Evolutionary conservation across 1,139 yeast genomes (phyloP), one percentile per base, ranked within the genome.

Genomic region (Suhomyces bribrorum): DNA sequence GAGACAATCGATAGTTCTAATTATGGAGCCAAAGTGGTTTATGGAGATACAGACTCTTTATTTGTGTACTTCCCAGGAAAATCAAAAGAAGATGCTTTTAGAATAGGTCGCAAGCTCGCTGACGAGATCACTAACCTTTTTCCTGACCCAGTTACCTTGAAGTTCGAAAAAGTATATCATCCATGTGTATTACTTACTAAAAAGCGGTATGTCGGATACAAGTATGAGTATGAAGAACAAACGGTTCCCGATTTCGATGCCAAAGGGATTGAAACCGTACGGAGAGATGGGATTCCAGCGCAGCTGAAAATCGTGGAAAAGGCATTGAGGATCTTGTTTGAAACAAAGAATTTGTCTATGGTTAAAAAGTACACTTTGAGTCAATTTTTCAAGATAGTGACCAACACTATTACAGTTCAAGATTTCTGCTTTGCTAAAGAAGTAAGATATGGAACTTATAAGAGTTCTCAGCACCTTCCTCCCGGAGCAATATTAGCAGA

Each of bases 21-120:
- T 24, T 86, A 88, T 86, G 90, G 92, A 2, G 97, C 96, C 0
- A 83, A 86, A 52, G 97, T 92, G 0, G 96, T 92, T 0, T 92
- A 92, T 59, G 98, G 98, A 5, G 98, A 92, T 59, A 92, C 98
- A 0, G 98, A 92, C 60, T 86, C 96, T 30, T 63, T 92, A 37
- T 92, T 92, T 70, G 90, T 92, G 2, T 86, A 87, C 54, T 72
- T 92, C 8, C 97, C 97, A 0, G 97, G 97, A 0, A 80, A 80
- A 51, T 69, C 87, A 0, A 79, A 75, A 46, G 75, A 66, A 1
- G 94, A 89, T 30, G 97, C 97, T 0, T 90, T 90, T 56, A 61
- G 54, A 11, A 66, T 84, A 31, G 98, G 97, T 0, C 64, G 73
- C 24, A 80, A 77, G 33, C 82, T 92, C 52, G 88, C 96, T 0